phyloP scores from a whole-genome alignment of 2,329 filamentous ascomycete genomes.

The Colletotrichum brevisporum region DNA sequence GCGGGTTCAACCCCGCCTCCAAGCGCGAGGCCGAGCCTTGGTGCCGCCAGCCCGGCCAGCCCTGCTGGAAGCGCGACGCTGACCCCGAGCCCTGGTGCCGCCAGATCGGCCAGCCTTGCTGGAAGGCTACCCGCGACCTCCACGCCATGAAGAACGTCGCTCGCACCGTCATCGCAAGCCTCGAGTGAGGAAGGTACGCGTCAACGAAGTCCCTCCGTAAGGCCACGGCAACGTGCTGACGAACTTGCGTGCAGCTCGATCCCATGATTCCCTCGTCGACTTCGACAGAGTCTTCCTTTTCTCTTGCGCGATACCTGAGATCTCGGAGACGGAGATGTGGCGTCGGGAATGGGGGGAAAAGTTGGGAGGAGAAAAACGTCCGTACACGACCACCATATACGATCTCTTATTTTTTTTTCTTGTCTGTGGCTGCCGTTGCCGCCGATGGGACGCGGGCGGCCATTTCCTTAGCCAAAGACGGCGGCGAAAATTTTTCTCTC shows the following conservation, averaged over 20 bases:
- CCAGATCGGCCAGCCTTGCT: slow-evolving; percentile 42
- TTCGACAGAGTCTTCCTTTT: neutral
- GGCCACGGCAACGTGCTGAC: neutral
- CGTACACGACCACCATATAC: slow-evolving; percentile 6
- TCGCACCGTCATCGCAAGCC: slow-evolving; percentile 45
- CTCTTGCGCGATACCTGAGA: slow-evolving; percentile 2
- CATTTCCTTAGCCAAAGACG: neutral
- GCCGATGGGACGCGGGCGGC: neutral
- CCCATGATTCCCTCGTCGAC: neutral
- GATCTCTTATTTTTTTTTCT: neutral
- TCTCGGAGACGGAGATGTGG: neutral
- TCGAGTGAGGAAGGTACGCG: slow-evolving; percentile 35
- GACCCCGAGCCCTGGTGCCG: slow-evolving; percentile 45
- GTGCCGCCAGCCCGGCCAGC: slow-evolving; percentile 44
- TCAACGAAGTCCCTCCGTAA: no score
- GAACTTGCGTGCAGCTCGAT: slow-evolving; percentile 37
- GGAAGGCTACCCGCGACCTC: slow-evolving; percentile 50
- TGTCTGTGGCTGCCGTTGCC: neutral
- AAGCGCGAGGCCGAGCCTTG: slow-evolving; percentile 45
- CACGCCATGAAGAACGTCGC: slow-evolving; percentile 47
- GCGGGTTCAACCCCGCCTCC: slow-evolving; percentile 47
- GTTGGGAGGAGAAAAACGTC: neutral
- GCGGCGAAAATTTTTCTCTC: neutral
- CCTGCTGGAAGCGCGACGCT: slow-evolving; percentile 41
- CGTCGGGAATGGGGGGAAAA: neutral